Conservation (phyloP, 2,329 filamentous ascomycete species). For the Leptographium wingfieldii region DNA sequence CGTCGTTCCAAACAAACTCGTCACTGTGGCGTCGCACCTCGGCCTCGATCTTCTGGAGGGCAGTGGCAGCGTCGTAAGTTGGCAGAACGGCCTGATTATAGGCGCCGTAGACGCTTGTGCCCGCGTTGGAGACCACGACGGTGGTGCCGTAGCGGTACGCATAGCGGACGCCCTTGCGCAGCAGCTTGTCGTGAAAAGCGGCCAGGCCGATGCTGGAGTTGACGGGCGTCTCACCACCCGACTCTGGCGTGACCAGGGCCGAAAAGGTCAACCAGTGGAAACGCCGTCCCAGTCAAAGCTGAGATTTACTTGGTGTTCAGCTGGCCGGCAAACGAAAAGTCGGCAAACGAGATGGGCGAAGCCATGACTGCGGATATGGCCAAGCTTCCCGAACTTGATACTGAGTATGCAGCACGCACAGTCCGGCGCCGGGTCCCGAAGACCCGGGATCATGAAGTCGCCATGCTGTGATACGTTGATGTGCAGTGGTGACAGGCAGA, state of each 20-base stretch:
- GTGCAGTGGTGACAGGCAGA: neutral
- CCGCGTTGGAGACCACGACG: slow-evolving; percentile 1
- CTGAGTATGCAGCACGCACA: neutral
- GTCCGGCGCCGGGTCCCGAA: neutral
- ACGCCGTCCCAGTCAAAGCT: neutral
- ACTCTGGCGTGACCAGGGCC: slow-evolving; percentile 11
- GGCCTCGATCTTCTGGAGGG: slow-evolving; percentile 13
- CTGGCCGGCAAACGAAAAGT: slow-evolving; percentile 3
- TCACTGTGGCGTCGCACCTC: slow-evolving; percentile 10
- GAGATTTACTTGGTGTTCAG: neutral
- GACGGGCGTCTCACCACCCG: slow-evolving; percentile 14
- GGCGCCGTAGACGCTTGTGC: slow-evolving; percentile 14
- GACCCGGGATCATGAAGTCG: neutral
- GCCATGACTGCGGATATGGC: neutral
- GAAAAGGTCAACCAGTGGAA: slow-evolving; percentile 14
- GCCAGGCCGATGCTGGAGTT: slow-evolving; percentile 15
- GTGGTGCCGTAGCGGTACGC: slow-evolving; percentile 1
- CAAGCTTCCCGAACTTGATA: neutral
- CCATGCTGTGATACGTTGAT: neutral
- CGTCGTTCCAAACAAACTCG: slow-evolving; percentile 6
- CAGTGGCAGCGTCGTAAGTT: slow-evolving; percentile 12
- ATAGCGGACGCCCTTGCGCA: slow-evolving; percentile 10
- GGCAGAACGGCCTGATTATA: slow-evolving; percentile 14
- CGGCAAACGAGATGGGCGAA: neutral
- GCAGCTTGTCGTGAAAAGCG: slow-evolving; percentile 13